Conservation (phyloP, 2,329 filamentous ascomycete genomes). For the Ceratocystis alfenasii region DNA sequence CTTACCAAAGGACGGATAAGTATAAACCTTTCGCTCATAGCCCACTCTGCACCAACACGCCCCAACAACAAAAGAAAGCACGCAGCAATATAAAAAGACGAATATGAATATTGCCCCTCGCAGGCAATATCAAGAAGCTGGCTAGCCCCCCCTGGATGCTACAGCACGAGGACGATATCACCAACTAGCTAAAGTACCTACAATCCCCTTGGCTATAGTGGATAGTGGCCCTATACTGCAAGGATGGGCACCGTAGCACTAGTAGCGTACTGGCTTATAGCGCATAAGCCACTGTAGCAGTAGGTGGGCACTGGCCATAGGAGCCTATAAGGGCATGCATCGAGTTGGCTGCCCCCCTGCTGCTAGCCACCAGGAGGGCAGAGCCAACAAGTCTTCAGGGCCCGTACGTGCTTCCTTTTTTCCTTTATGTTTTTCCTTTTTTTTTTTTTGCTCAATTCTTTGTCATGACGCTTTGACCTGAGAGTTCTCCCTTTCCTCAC, state of each 20-base stretch:
- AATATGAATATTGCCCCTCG: not conserved
- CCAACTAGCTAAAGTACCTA: not conserved
- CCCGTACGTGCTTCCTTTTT: not conserved
- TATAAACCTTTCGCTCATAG: not conserved
- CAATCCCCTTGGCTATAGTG: too few relatives aligned
- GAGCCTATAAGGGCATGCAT: not conserved
- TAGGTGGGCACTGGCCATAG: not conserved
- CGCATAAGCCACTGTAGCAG: not conserved
- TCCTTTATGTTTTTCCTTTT: not conserved
- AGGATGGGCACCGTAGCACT: not conserved
- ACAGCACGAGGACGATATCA: not conserved
- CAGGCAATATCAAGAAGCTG: not conserved
- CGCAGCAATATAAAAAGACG: not conserved
- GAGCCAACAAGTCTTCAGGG: not conserved
- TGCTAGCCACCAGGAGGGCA: not conserved
- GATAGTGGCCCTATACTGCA: too few relatives aligned
- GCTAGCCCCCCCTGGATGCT: not conserved
- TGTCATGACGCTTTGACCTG: not conserved
- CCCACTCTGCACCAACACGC: too few relatives aligned
- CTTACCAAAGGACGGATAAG: not conserved
- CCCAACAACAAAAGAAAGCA: conserved; percentile 1
- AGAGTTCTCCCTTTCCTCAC: not conserved
- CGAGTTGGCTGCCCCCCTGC: not conserved
- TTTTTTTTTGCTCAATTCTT: not conserved
- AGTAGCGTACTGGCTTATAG: not conserved